Evolutionary conservation across 345 rosid species (phyloP).

Genomic region (Lepidium africanum): DNA sequence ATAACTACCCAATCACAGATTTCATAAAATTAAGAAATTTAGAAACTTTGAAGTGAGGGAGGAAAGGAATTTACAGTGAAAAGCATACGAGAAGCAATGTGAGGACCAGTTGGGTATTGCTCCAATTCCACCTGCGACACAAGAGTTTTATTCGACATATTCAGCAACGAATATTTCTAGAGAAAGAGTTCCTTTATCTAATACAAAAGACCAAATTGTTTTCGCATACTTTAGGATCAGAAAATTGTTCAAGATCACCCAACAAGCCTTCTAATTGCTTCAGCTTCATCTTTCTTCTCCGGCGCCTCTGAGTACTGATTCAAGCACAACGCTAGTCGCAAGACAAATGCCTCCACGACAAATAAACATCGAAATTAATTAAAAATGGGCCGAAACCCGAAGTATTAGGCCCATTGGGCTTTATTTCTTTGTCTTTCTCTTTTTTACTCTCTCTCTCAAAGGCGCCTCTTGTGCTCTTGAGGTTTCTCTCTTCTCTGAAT

Average conservation of each 20-base stretch:
- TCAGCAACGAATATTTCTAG: background rate
- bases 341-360: background rate
- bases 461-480: background rate
- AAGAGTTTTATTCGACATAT: background rate
- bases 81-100: conserved; percentile 95
- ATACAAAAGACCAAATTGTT: background rate
- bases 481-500: background rate
- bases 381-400: background rate
- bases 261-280: conserved; percentile 80
- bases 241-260: conserved; percentile 70
- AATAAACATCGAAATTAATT: background rate
- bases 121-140: conserved; percentile 72
- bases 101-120: conserved; percentile 94
- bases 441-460: background rate
- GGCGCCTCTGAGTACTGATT: background rate
- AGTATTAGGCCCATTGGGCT: conserved; percentile 17
- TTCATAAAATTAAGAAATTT: background rate
- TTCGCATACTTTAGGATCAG: conserved; percentile 53
- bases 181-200: background rate
- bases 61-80: conserved; percentile 43
- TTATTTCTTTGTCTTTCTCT: background rate
- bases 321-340: background rate
- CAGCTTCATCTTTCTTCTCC: conserved; percentile 56
- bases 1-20: background rate
- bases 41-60: background rate